Base-by-base conservation (phyloP, 306 rosid genomes). In the Castanea mollissima region DNA sequence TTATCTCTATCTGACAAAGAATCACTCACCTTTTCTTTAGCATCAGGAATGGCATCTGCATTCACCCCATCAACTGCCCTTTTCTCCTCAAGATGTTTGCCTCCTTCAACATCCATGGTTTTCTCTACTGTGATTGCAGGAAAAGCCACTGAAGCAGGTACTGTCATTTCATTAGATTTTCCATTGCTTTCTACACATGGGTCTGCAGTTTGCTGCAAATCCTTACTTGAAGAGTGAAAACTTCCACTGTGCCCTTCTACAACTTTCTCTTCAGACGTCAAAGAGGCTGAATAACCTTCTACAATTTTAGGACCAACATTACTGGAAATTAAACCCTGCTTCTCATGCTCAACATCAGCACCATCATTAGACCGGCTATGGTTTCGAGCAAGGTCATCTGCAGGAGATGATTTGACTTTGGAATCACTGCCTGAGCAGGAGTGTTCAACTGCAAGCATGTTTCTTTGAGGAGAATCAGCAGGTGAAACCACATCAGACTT, bases 401-500 rank as follows among this genome's bases (percentile, higher is more conserved):
- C 82, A 81, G 86, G 78, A 49, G 84, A 80, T 85, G 79, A 80
- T 81, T 89, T 69, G 73, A 78, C 82, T 82, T 86, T 75, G 32
- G 60, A 74, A 64, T 89, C 92, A 74, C 80, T 86, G 80, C 80
- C 86, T 3, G 85, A 74, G 67, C 82, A 51, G 13, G 84, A 75
- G 49, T 83, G 85, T 79, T 85, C 94, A 38, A 76, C 88, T 12
- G 81, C 74, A 46, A 87, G 80, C 71, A 84, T 76, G 77, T 80
- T 84, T 80, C 89, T 87, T 71, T 76, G 90, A 1, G 92, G 93
- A 63, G 95, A 87, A 74, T 69, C 86, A 14, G 72, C 23, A 1
- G 97, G 96, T 34, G 94, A 84, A 25, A 80, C 88, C 76, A 77
- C 75, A 68, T 76, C 91, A 69, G 97, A 92, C 86, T 91, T 88